Evolutionary conservation across 352 stramenopile genomes (phyloP), one percentile per base, ranked within the genome.

Genomic region (Phytophthora uliginosa): DNA sequence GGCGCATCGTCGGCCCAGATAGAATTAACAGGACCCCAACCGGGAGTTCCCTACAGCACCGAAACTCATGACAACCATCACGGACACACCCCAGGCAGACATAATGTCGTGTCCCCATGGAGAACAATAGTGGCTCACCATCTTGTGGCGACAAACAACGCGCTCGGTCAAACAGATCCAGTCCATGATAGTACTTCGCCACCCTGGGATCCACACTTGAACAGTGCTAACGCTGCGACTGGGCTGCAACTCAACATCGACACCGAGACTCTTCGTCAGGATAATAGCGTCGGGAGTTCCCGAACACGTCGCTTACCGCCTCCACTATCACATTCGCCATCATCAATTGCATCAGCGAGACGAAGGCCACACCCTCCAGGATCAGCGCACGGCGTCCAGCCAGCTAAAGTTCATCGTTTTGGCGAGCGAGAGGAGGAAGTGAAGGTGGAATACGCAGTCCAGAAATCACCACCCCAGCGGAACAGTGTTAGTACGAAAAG

Each of bases 1-100:
- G 57, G 24, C 9, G n/a, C 38, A 3, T 34, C 28, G 2, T 3
- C 8, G 2, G 20, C 24, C 3, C 31, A 53, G 28, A 50, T 28
- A 6, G 53, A 73, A 68, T 8, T 57, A 28, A 63, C 45, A 2
- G 68, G 68, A 10, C 73, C 63, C 38, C 59, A 77, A 2, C 82
- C 79, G 4, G 82, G 82, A 9, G 69, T 89, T 3, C 74, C 77
- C 10, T 89, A 72, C 48, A 85, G 81, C 40, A 81, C 74, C 13
- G 69, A 69, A 45, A 9, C 47, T 55, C 52, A 20, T 15, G 26
- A 59, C 13, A 56, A 28, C 7, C 45, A 26, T 4, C 24, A 34
- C 7, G 47, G 20, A 53, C 47, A 53, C 47, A 22, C 42, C 18
- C 24, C 31, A 40, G 45, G 31, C 8, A 67, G 26, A 4, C 28